These are phyloP conservation scores for Biscogniauxia sp. DNA, from an alignment of 2,329 filamentous ascomycete species.

Conservation along the genomic window DNA sequence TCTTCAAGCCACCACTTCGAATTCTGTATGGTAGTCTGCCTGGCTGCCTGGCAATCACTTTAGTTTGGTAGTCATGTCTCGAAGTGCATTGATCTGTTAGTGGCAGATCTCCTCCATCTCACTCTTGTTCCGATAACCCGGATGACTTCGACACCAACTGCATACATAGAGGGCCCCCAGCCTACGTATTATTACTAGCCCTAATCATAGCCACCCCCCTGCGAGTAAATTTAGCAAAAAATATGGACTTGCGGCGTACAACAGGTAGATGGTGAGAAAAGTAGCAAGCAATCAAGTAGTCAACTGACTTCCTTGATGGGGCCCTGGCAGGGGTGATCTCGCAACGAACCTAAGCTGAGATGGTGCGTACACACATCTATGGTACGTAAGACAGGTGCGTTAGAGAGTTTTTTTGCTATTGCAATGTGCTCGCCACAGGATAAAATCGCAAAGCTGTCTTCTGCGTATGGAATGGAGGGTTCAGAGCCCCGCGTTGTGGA, in stretches of 20 bases:
- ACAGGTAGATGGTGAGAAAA: conserved; percentile 1
- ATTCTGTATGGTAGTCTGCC: conserved; percentile 19
- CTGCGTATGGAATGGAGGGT: neutral
- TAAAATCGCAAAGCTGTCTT: conserved; percentile 4
- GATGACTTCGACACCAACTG: conserved; percentile 21
- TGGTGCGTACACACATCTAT: conserved; percentile 15
- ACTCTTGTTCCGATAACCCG: conserved; percentile 20
- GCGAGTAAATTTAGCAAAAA: neutral
- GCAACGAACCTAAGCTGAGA: conserved; percentile 14
- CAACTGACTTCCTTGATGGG: conserved; percentile 18
- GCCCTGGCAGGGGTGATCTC: conserved; percentile 16
- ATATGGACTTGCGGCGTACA: neutral
- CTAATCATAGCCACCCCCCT: neutral
- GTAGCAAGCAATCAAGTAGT: conserved; percentile 25
- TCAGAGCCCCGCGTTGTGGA: conserved; percentile 3
- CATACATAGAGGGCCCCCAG: conserved; percentile 10
- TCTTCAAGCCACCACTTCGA: conserved; percentile 29
- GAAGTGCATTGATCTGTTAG: conserved; percentile 13
- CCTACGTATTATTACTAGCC: neutral
- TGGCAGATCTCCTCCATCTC: conserved; percentile 19
- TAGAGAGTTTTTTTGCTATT: conserved; percentile 12
- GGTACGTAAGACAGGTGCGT: conserved; percentile 23
- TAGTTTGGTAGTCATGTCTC: conserved; percentile 20
- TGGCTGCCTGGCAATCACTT: conserved; percentile 13
- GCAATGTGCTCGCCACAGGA: conserved; percentile 11